Evolutionary conservation across 345 rosid species (phyloP).

Genomic region (Sapria himalayana): DNA sequence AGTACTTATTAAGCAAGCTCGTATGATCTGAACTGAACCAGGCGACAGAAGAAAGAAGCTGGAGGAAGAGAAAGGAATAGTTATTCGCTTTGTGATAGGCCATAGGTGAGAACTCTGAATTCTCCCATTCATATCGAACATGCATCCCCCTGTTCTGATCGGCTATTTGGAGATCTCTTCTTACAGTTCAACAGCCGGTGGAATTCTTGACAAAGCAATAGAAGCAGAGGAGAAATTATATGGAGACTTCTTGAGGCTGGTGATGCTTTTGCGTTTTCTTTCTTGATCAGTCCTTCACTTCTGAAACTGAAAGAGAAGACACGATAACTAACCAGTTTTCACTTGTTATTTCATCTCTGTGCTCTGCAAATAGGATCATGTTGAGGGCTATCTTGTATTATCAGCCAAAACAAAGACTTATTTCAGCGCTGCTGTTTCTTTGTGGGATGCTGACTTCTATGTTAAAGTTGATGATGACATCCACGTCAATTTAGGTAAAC

Average conservation of each 20-base stretch:
- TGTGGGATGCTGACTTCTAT: slow-evolving; percentile 84
- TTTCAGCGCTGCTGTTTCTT: slow-evolving; percentile 51
- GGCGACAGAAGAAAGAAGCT: slow-evolving; percentile 41
- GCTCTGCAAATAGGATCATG: slow-evolving; percentile 36
- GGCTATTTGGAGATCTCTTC: not conserved
- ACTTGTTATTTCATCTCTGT: slow-evolving; percentile 1
- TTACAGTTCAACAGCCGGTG: slow-evolving; percentile 21
- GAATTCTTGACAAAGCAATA: slow-evolving; percentile 54
- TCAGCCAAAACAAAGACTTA: slow-evolving; percentile 74
- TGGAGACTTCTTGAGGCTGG: slow-evolving; percentile 83
- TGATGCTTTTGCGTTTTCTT: slow-evolving; percentile 15
- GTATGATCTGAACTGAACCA: slow-evolving; percentile 6
- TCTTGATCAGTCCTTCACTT: slow-evolving; percentile 4
- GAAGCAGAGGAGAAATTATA: slow-evolving; percentile 48
- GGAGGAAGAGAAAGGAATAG: slow-evolving; percentile 63
- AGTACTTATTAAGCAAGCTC: too few relatives aligned
- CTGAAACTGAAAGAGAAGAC: too few relatives aligned
- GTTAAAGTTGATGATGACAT: slow-evolving; percentile 93
- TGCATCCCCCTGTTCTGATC: not conserved
- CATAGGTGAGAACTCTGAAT: slow-evolving; percentile 36
- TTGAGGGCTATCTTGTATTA: slow-evolving; percentile 61
- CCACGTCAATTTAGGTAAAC: slow-evolving; percentile 70
- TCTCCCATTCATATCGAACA: not conserved
- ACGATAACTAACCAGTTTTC: slow-evolving; percentile 1
- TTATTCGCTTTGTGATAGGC: slow-evolving; percentile 77